phyloP scores from a whole-genome alignment of 202 grass and related monocot species.

The Elaeis oleifera region DNA sequence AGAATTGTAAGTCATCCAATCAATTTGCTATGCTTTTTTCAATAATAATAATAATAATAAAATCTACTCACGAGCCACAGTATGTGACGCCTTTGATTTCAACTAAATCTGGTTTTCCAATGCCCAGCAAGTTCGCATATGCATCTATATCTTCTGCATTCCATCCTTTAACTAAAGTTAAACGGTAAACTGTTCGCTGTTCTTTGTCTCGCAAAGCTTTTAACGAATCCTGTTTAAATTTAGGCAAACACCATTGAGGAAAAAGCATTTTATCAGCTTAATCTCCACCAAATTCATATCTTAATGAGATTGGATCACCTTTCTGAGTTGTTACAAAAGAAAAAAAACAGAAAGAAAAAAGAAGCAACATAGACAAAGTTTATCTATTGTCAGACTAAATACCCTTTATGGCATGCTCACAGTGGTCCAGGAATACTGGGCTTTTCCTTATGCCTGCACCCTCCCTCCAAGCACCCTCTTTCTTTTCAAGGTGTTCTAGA shows the following conservation, averaged over 20 bases:
- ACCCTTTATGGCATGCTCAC: too few species aligned
- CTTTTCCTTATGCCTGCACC: too few species aligned
- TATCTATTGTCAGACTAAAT: too few species aligned
- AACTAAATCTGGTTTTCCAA: conserved; percentile 82
- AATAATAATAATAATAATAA: conserved; percentile 2
- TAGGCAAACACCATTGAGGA: neutral
- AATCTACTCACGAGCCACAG: conserved; percentile 76
- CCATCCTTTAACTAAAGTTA: conserved; percentile 98
- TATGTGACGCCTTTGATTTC: conserved; percentile 99
- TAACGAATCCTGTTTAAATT: conserved; percentile 53
- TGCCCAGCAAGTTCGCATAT: conserved; percentile 61
- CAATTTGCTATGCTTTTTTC: too few species aligned
- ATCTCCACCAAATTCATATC: conserved; percentile 9
- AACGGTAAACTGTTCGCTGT: conserved; percentile 82
- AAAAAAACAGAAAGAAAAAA: too few species aligned
- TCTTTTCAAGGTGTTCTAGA: too few species aligned
- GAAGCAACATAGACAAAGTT: too few species aligned
- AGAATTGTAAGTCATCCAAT: neutral
- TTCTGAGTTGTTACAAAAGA: too few species aligned
- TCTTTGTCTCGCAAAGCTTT: conserved; percentile 73
- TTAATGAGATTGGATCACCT: neutral
- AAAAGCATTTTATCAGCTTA: neutral
- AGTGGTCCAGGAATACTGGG: too few species aligned
- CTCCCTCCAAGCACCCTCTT: too few species aligned
- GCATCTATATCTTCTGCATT: conserved; percentile 87